Evolutionary conservation across 805 yeast genomes (phyloP), one percentile per base, ranked within the genome.

Genomic region (Pichia thaimueangensis): DNA sequence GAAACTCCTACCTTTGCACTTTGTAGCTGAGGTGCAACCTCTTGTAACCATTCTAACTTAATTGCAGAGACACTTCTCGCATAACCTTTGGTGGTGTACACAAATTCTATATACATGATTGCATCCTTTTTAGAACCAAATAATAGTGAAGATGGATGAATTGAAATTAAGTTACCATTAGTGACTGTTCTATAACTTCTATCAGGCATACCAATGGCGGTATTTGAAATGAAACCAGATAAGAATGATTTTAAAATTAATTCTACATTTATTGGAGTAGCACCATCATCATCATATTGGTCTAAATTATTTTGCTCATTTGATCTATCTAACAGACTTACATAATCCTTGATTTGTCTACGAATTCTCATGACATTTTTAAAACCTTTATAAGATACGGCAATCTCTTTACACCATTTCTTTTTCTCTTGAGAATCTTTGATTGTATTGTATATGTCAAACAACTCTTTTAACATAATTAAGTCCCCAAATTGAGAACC

Each of bases 181-280:
- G 82, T 67, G 6, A 88, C 82, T 0, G 97, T 88, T 57, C 94
- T 71, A 65, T 82, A 93, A 4, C 96, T 83, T 55, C 97, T 73
- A 60, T 93, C 97, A 0, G 97, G 96, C 78, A 86, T 77, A 10
- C 96, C 95, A 16, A 93, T 76, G 0, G 98, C 98, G 0, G 96
- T 81, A 60, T 91, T 89, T 37, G 82, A 73, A n/a, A 86, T 73
- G 53, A 73, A 91, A 0, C 99, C 98, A 30, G 71, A 69, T 30
- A 93, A 64, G 61, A 93, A 93, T 21, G 95, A 76, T 58, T 86
- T 85, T 42, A 91, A 65, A 8, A 91, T 70, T 3, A 66, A 54
- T 15, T 80, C 72, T 25, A 76, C 70, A 49, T 81, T 81, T 32
- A 77, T 46, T 32, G 72, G 63, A 53, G 21, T 45, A 48, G 3